Percentiles rank a stretch among this genome's conserved stretches.
Evolutionary conservation across 2,329 filamentous ascomycete species (phyloP).

Genomic region (Clathrospora elynae): DNA sequence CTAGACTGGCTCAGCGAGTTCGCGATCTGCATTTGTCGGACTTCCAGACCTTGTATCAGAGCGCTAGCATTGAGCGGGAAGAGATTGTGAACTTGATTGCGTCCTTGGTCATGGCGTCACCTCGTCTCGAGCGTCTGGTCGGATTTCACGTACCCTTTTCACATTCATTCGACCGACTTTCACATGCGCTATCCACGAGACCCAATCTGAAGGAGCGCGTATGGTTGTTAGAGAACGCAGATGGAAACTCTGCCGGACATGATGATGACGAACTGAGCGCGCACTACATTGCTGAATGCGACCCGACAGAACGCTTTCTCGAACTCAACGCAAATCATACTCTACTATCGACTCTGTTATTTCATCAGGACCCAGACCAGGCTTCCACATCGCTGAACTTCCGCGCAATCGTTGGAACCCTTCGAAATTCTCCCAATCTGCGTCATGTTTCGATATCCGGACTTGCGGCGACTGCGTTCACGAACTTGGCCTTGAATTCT

Average conservation of each 20-base stretch:
- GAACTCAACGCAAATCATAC: constrained; percentile 59
- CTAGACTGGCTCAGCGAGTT: constrained; percentile 58
- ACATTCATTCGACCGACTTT: constrained; percentile 60
- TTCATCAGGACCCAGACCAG: constrained; percentile 47
- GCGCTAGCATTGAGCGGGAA: constrained; percentile 51
- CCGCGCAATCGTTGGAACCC: constrained; percentile 59
- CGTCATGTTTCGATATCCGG: constrained; percentile 61
- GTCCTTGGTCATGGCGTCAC: constrained; percentile 64
- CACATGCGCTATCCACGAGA: constrained; percentile 61
- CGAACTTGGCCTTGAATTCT: constrained; percentile 59
- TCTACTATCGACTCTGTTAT: constrained; percentile 58
- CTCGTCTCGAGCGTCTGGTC: constrained; percentile 60
- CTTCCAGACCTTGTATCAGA: constrained; percentile 49
- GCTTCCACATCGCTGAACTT: constrained; percentile 55
- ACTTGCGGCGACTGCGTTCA: constrained; percentile 60
- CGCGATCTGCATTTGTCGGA: constrained; percentile 60
- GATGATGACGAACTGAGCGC: constrained; percentile 36
- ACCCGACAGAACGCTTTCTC: constrained; percentile 59
- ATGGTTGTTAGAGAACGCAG: constrained; percentile 56
- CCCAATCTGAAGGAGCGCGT: constrained; percentile 60
- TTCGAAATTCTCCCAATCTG: constrained; percentile 59
- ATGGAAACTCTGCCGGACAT: constrained; percentile 33
- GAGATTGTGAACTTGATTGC: constrained; percentile 59
- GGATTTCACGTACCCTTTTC: constrained; percentile 60
- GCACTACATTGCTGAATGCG: constrained; percentile 50